Conservation (phyloP, 1,139 yeast genomes). For the Candida sanyaensis region DNA sequence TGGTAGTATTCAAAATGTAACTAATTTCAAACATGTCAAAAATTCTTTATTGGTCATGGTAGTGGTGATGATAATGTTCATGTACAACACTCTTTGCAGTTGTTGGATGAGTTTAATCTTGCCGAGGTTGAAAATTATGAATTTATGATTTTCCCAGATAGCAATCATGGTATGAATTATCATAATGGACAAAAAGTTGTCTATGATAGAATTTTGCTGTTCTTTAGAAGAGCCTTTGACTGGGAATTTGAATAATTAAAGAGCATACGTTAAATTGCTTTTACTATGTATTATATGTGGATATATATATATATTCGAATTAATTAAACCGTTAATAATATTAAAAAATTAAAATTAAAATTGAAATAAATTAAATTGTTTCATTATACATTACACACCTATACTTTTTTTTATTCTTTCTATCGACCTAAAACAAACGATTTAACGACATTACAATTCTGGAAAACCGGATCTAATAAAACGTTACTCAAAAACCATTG, state of each 20-base stretch:
- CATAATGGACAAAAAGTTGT: conserved; percentile 71
- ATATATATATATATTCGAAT: background rate
- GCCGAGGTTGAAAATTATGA: conserved; percentile 68
- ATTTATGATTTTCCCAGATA: conserved; percentile 75
- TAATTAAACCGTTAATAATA: background rate
- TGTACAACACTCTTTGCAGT: conserved; percentile 67
- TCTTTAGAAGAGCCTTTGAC: conserved; percentile 16
- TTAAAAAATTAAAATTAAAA: background rate
- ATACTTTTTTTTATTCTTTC: background rate
- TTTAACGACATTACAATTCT: conserved; percentile 48
- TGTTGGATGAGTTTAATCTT: conserved; percentile 62
- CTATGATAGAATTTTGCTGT: conserved; percentile 56
- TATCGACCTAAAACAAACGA: conserved; percentile 41
- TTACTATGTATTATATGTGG: background rate
- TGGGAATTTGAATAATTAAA: conserved; percentile 13
- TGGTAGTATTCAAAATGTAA: conserved; percentile 54
- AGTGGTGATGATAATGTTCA: conserved; percentile 85
- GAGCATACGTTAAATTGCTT: background rate
- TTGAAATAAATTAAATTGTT: background rate
- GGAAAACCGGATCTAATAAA: conserved; percentile 62
- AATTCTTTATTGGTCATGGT: conserved; percentile 76
- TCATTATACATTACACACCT: background rate
- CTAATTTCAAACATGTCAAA: conserved; percentile 47
- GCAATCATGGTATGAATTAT: conserved; percentile 69
- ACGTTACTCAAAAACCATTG: conserved; percentile 75